Evolutionary conservation across 2,329 filamentous ascomycete genomes (phyloP), one percentile per base, ranked within the genome.

Genomic region (Aspergillus vadensis): DNA sequence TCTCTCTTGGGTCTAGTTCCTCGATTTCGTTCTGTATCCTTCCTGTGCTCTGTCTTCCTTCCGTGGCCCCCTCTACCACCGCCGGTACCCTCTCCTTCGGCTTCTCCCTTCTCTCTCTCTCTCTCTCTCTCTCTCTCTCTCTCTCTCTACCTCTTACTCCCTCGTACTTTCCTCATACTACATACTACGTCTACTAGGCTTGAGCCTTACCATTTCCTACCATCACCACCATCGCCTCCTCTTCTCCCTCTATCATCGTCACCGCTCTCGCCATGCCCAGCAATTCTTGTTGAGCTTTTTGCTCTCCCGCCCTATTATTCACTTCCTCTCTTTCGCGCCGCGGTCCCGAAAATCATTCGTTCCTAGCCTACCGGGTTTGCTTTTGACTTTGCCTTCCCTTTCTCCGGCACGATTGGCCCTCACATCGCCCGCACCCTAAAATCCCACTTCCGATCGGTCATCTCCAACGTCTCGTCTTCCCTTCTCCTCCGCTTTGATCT

Each of bases 211-310:
- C 15, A 50, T 50, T 14, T 17, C 15, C 47, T 10, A 23, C 14
- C 44, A 14, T 49, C 23, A 25, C 41, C 44, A 27, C 6, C 25
- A 27, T 27, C 7, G 7, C 56, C 27, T 36, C 54, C 30, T 44
- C 41, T 4, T 44, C 41, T 44, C 7, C 7, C 10, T 30, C 7
- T 30, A 30, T 8, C 10, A 44, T 44, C 17, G 19, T 44, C 41
- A 44, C n/a, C 47, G 47, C 47, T 50, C 49, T 44, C 38, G 38
- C 57, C 53, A 62, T 62, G 57, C 39, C 59, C 54, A 38, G 25
- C 50, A 50, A 27, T 47, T 50, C 38, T 47, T n/a, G 23, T 38
- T 62, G 54, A 62, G 19, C 30, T 21, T 55, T 14, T 49, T 44
- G 47, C 54, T 60, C 50, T 43, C 19, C 43, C 54, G 57, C 50